phyloP scores from a whole-genome alignment of 306 rosid genomes.

The Lagenaria siceraria region DNA sequence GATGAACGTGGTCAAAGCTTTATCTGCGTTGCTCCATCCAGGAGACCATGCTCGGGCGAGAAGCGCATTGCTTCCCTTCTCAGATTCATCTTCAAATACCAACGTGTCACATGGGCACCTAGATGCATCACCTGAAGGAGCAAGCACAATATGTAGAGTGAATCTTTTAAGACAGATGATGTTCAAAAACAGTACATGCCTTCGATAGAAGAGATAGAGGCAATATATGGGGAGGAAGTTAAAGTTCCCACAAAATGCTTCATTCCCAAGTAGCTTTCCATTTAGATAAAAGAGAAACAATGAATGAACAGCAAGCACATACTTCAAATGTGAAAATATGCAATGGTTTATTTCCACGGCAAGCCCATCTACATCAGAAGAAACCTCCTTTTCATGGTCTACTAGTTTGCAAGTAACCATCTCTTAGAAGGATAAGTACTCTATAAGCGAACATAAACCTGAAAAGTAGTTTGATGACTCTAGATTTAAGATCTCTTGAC shows the following conservation, averaged over 20 bases:
- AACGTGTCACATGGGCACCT: slow-evolving; percentile 47
- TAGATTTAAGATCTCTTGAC: background rate
- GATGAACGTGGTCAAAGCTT: slow-evolving; percentile 67
- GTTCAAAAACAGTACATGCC: background rate
- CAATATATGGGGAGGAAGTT: too few species aligned
- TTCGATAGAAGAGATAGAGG: background rate
- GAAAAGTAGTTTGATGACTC: background rate
- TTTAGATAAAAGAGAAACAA: background rate
- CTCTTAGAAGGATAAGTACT: background rate
- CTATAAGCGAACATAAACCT: background rate
- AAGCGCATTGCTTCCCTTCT: slow-evolving; percentile 96
- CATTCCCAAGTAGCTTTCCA: too few species aligned
- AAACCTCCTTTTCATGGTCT: background rate
- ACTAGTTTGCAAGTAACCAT: background rate
- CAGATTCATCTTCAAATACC: slow-evolving; percentile 77
- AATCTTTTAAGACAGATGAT: background rate
- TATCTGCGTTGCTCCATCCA: slow-evolving; percentile 97
- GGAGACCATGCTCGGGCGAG: slow-evolving; percentile 99
- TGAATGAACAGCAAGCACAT: background rate
- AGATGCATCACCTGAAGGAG: slow-evolving; percentile 56
- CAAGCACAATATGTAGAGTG: background rate
- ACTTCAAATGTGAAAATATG: background rate
- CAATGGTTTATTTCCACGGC: background rate
- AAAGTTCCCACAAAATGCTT: background rate
- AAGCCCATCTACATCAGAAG: background rate